Percentiles rank a stretch among this genome's conserved stretches.
Evolutionary conservation across 2,329 filamentous ascomycete genomes (phyloP).

Genomic region (Aspergillus clavatus): DNA sequence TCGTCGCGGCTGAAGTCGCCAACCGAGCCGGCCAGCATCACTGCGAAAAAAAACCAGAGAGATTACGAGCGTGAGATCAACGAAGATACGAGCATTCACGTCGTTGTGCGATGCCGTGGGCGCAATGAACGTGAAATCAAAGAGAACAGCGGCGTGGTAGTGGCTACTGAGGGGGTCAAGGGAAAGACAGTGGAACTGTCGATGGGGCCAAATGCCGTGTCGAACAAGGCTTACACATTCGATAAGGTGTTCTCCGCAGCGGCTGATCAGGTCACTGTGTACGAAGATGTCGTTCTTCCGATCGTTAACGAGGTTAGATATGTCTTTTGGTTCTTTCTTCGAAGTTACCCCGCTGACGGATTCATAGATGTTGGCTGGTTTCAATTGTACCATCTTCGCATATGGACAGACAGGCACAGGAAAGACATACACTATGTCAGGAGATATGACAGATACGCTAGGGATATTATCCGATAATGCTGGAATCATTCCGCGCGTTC

Average conservation of each 20-base stretch:
- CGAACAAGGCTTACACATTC: conserved; percentile 94
- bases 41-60: conserved; percentile 78
- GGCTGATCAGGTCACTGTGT: conserved; percentile 88
- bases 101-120: conserved; percentile 90
- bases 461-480: conserved; percentile 86
- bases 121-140: conserved; percentile 87
- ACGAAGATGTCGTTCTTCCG: conserved; percentile 90
- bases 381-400: conserved; percentile 97
- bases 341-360: conserved; percentile 9
- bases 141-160: conserved; percentile 91
- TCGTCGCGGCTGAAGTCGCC: conserved; percentile 41
- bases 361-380: conserved; percentile 77
- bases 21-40: conserved; percentile 47
- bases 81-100: conserved; percentile 94
- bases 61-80: conserved; percentile 68
- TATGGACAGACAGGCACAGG: conserved; percentile 98
- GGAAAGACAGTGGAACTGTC: conserved; percentile 78
- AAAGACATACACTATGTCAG: conserved; percentile 99
- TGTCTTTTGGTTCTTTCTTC: neutral
- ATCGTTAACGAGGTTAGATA: conserved; percentile 78
- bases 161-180: conserved; percentile 81
- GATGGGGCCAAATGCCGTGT: conserved; percentile 87
- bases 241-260: conserved; percentile 96
- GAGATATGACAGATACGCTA: conserved; percentile 84
- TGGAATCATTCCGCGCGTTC: conserved; percentile 87